A percentile compares a stretch with the other conserved stretches of the same genome.
phyloP scores from a whole-genome alignment of 441 rosid genomes.

The Syzygium malaccense region DNA sequence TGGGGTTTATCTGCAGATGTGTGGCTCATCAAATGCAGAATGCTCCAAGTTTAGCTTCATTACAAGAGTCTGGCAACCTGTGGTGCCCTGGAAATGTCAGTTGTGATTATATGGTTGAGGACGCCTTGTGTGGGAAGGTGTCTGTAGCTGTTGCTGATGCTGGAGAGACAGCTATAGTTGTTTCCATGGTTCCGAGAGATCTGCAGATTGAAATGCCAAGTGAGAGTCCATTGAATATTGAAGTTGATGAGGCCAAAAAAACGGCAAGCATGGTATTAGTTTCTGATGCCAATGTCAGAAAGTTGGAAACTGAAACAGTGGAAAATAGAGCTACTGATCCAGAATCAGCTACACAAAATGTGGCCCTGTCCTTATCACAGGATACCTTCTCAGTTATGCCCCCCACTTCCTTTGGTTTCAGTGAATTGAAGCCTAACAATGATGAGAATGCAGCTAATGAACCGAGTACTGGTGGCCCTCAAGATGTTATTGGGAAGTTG shows the following conservation, averaged over 20 bases:
- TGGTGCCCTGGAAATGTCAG: slow-evolving; percentile 30
- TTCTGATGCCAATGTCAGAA: slow-evolving; percentile 19
- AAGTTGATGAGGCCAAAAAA: slow-evolving; percentile 24
- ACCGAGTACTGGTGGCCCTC: slow-evolving; percentile 19
- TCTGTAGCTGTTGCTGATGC: slow-evolving; percentile 84
- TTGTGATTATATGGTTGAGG: slow-evolving; percentile 37
- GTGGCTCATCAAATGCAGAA: slow-evolving; percentile 35
- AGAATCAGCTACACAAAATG: slow-evolving; percentile 22
- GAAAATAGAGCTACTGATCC: slow-evolving; percentile 24
- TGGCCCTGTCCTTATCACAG: slow-evolving; percentile 44
- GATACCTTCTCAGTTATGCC: slow-evolving; percentile 29
- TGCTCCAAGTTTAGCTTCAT: slow-evolving; percentile 29
- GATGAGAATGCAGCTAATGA: slow-evolving; percentile 24
- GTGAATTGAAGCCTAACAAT: slow-evolving; percentile 27
- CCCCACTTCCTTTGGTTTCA: slow-evolving; percentile 21
- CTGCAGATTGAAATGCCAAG: slow-evolving; percentile 36
- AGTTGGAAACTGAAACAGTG: slow-evolving; percentile 16
- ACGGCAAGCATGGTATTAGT: slow-evolving; percentile 14
- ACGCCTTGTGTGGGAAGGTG: slow-evolving; percentile 54
- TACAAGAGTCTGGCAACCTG: slow-evolving; percentile 27
- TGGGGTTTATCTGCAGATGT: slow-evolving; percentile 49
- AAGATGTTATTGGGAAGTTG: slow-evolving; percentile 21
- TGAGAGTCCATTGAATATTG: slow-evolving; percentile 27
- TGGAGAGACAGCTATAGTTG: slow-evolving; percentile 95
- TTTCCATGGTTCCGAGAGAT: slow-evolving; percentile 63